Percentiles rank a stretch among this genome's conserved stretches.
phyloP scores from a whole-genome alignment of 495 filamentous ascomycete genomes.

The Patellaria atrata region DNA sequence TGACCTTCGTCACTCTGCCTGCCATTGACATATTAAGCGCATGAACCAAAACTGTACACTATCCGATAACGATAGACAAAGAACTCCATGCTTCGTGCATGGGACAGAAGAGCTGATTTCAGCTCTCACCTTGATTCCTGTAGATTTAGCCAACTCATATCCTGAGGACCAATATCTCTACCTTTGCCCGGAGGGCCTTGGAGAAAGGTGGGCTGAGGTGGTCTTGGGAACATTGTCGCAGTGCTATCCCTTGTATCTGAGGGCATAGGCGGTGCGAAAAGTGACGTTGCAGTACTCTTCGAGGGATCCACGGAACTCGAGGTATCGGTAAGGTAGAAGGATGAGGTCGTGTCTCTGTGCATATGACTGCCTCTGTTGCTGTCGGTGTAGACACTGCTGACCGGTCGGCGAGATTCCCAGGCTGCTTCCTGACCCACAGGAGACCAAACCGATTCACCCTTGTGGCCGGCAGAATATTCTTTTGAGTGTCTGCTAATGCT shows the following conservation, averaged over 20 bases:
- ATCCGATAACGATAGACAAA: no score
- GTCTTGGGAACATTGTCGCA: conserved; percentile 25
- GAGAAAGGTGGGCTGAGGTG: conserved; percentile 13
- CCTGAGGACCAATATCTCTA: conserved; percentile 12
- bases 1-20: no score
- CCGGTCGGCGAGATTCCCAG: conserved; percentile 36
- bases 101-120: no score
- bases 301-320: conserved; percentile 14
- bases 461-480: no score
- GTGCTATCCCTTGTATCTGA: conserved; percentile 25
- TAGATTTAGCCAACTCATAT: conserved; percentile 32
- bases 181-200: conserved; percentile 14
- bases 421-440: no score
- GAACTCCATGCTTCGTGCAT: no score
- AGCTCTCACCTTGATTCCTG: no score
- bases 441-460: no score
- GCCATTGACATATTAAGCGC: no score
- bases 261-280: conserved; percentile 1
- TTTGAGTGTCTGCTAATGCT: conserved; percentile 5
- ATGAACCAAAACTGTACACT: no score
- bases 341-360: conserved; percentile 14
- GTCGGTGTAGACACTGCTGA: conserved; percentile 48
- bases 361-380: conserved; percentile 23
- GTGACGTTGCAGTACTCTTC: conserved; percentile 11
- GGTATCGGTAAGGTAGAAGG: conserved; percentile 20